These are phyloP conservation scores for Senna tora DNA, from an alignment of 306 rosid genomes.

Conservation along the genomic window DNA sequence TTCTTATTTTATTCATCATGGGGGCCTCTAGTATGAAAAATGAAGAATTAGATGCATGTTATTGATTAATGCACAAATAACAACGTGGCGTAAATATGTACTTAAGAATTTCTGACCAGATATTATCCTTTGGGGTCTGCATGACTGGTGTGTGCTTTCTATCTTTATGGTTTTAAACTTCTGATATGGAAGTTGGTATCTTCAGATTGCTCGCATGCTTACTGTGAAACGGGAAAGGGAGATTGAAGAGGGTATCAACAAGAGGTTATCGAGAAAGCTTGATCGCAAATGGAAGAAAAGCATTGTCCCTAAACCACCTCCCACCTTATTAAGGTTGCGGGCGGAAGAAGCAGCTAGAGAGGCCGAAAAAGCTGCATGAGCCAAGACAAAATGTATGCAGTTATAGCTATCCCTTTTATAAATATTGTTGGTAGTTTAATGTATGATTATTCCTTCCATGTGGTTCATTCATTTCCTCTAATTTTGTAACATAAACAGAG, in stretches of 20 bases:
- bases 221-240: slow-evolving; percentile 94
- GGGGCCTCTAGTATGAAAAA: no score
- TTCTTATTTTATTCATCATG: no score
- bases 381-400: slow-evolving; percentile 14
- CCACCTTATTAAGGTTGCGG: slow-evolving; percentile 62
- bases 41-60: no score
- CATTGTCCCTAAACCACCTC: slow-evolving; percentile 86
- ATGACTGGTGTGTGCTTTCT: slow-evolving; percentile 14
- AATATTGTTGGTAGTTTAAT: slow-evolving; percentile 30
- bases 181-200: slow-evolving; percentile 29
- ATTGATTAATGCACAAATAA: no score
- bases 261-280: slow-evolving; percentile 87
- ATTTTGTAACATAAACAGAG: slow-evolving; percentile 9
- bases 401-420: slow-evolving; percentile 17
- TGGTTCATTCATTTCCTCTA: slow-evolving; percentile 10
- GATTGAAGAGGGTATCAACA: slow-evolving; percentile 79
- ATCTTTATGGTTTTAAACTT: slow-evolving; percentile 16
- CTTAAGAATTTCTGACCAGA: no score
- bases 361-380: slow-evolving; percentile 64
- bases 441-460: slow-evolving; percentile 14
- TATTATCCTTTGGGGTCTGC: slow-evolving; percentile 25
- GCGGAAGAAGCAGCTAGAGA: slow-evolving; percentile 86
- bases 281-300: slow-evolving; percentile 83
- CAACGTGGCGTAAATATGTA: no score
- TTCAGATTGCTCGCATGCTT: slow-evolving; percentile 88